These are phyloP conservation scores for Mucor indicus DNA, from an alignment of 371 early-diverging fungal species.

Conservation along the genomic window DNA sequence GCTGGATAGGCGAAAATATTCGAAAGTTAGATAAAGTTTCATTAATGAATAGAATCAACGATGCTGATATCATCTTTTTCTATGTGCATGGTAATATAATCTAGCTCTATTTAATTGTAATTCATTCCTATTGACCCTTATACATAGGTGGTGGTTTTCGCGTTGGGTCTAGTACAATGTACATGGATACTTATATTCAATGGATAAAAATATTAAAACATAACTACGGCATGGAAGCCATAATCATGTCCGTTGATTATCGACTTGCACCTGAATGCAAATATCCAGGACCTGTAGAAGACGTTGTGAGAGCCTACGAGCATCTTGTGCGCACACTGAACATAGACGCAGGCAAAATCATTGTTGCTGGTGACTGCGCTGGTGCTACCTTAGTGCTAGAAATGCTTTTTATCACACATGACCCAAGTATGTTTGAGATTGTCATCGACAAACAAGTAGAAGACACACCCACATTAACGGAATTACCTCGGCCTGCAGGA, in stretches of 20 bases:
- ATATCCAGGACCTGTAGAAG: slow-evolving; percentile 41
- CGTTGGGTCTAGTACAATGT: slow-evolving; percentile 33
- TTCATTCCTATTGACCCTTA: not conserved
- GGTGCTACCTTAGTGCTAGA: slow-evolving; percentile 35
- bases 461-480: slow-evolving; percentile 20
- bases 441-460: slow-evolving; percentile 26
- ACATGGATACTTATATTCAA: slow-evolving; percentile 38
- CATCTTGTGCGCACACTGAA: slow-evolving; percentile 19
- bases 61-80: slow-evolving; percentile 37
- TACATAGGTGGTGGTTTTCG: slow-evolving; percentile 43
- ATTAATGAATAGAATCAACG: slow-evolving; percentile 23
- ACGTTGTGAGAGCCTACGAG: slow-evolving; percentile 42
- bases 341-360: slow-evolving; percentile 27
- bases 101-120: not conserved
- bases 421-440: slow-evolving; percentile 44
- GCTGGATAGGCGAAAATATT: slow-evolving; percentile 44
- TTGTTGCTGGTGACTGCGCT: slow-evolving; percentile 36
- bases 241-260: slow-evolving; percentile 46
- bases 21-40: slow-evolving; percentile 14
- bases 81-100: slow-evolving; percentile 33
- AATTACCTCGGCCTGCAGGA: slow-evolving; percentile 40
- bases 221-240: slow-evolving; percentile 28
- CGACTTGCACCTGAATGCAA: slow-evolving; percentile 41
- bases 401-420: slow-evolving; percentile 39
- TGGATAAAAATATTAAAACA: slow-evolving; percentile 39